These are phyloP conservation scores for Kalaharituber pfeilii DNA, from an alignment of 2,329 filamentous ascomycete genomes.

Conservation along the genomic window DNA sequence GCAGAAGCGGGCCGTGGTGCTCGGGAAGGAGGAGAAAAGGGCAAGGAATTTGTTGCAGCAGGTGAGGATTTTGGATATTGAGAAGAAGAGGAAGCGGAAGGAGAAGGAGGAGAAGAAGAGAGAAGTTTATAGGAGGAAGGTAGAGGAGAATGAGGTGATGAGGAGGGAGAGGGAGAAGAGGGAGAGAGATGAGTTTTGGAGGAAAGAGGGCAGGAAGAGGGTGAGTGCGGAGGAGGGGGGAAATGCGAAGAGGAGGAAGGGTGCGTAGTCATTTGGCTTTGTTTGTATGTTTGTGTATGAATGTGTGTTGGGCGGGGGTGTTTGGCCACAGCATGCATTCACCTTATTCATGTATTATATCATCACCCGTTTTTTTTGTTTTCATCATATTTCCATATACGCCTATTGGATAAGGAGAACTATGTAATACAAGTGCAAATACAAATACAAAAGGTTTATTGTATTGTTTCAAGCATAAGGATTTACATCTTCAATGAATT, in stretches of 20 bases:
- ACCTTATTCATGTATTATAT: no score
- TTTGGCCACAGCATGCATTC: no score
- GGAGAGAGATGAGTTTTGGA: conserved; percentile 86
- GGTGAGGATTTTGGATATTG: conserved; percentile 74
- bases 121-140: conserved; percentile 62
- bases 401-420: no score
- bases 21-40: conserved; percentile 66
- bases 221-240: conserved; percentile 38
- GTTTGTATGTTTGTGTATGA: no score
- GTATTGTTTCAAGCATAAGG: no score
- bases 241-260: conserved; percentile 33
- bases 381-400: no score
- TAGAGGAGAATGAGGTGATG: conserved; percentile 69
- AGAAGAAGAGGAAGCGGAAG: conserved; percentile 67
- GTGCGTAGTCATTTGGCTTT: no score
- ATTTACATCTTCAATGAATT: no score
- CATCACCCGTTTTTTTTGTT: no score
- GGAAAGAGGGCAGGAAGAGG: conserved; percentile 68
- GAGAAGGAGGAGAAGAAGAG: conserved; percentile 79
- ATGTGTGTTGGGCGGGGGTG: no score
- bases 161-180: conserved; percentile 71
- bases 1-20: conserved; percentile 77
- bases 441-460: no score
- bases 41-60: conserved; percentile 83
- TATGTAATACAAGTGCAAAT: no score